Evolutionary conservation across 192 early-diverging fungal species (phyloP), one percentile per base, ranked within the genome.

Genomic region (Dissophora globulifera): DNA sequence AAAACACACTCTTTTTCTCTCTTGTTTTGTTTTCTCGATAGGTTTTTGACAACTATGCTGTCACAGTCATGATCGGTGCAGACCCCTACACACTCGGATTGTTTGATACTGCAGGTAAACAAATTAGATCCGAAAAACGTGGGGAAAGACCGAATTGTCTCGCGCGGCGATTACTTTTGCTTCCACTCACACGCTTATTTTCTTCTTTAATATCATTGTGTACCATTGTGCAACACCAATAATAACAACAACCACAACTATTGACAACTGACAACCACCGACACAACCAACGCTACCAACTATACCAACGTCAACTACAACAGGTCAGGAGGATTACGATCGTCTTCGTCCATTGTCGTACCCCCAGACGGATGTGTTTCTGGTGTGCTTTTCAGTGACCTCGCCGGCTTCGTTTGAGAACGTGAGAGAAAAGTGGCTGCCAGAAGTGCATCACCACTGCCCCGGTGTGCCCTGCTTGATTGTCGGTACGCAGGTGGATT

Each of bases 31-130:
- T 40, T 61, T 13, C 5, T 9, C 17, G 13, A 38, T 80, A 91
- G 86, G 91, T 93, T n/a, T 98, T 98, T 87, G 96, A 98, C 84
- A 97, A 98, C 79, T 98, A 98, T 87, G 94, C 95, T 53, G 96
- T 96, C 23, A 96, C 95, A n/a, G 95, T 98, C 57, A 98, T 97
- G 95, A 96, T 97, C 84, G 95, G 93, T 54, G 94, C 93, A 71
- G 95, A 98, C 78, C 96, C 95, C 20, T 96, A 96, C 83, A 95
- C 93, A 19, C 82, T 98, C 47, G 96, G 94, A 54, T 85, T 97
- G 30, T 96, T 97, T 82, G 96, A 97, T 90, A 97, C 96, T 50
- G 94, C 94, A 55, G 88, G 89, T 82, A 81, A 63, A 75, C 50
- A 19, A 19, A 23, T 43, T 32, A 17, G 11, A 33, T 1, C 20